Conservation (phyloP, 1,284 basidiomycete species). For the Leccinum insolens region DNA sequence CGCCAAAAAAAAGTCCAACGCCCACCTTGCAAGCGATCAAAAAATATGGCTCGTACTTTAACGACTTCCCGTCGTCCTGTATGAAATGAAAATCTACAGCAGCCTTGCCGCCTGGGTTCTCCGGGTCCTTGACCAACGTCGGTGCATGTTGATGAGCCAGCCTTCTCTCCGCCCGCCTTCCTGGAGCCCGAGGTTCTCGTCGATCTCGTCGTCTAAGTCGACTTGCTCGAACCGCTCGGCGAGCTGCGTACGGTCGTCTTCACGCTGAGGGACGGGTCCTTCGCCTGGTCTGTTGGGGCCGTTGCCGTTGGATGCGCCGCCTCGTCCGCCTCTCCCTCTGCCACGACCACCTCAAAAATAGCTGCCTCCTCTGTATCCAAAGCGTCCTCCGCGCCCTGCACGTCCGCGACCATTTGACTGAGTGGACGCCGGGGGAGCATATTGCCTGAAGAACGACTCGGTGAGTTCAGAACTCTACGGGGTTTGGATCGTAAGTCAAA, state of each 20-base stretch:
- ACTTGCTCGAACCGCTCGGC: slow-evolving; percentile 85
- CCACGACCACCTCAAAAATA: slow-evolving; percentile 43
- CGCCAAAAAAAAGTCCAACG: not conserved
- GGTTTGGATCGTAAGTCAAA: slow-evolving; percentile 4
- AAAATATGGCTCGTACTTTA: slow-evolving; percentile 99
- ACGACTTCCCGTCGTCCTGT: slow-evolving; percentile 94
- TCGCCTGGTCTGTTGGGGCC: slow-evolving; percentile 42
- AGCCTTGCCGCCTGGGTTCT: slow-evolving; percentile 79
- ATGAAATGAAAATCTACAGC: slow-evolving; percentile 99
- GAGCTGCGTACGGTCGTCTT: slow-evolving; percentile 85
- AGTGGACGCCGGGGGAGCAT: not conserved
- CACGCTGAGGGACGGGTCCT: slow-evolving; percentile 62
- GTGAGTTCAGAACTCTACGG: slow-evolving; percentile 11
- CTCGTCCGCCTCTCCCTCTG: slow-evolving; percentile 53
- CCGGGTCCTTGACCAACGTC: slow-evolving; percentile 86
- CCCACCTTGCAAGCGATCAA: slow-evolving; percentile 87
- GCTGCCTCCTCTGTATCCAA: slow-evolving; percentile 46
- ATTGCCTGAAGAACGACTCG: not conserved
- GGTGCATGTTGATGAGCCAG: slow-evolving; percentile 99
- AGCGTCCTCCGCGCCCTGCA: slow-evolving; percentile 47
- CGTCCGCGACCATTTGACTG: slow-evolving; percentile 40
- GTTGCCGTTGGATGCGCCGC: slow-evolving; percentile 42
- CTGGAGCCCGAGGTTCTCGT: slow-evolving; percentile 93
- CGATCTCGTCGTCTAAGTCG: slow-evolving; percentile 80
- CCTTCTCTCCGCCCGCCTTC: slow-evolving; percentile 77